Base-by-base conservation (phyloP, 805 yeast species). In the Candida andamanensis region DNA sequence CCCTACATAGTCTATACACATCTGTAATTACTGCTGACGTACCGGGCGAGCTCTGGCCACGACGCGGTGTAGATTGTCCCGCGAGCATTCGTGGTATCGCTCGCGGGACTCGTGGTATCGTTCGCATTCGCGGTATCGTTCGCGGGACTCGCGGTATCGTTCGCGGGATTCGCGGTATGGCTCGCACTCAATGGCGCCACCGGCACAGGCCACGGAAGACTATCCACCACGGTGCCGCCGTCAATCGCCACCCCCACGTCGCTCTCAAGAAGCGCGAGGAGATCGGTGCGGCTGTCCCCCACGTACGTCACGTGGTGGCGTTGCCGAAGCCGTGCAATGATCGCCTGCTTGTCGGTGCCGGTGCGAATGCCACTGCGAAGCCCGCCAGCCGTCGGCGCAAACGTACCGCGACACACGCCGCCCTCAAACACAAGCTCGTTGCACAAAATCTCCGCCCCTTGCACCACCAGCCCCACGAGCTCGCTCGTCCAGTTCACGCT, bases 231-330 rank as follows among this genome's bases (percentile, higher is more conserved):
- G 11, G 49, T 43, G 2, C 58, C 58, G 5, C 63, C 61, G 12
- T 49, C 58, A 30, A 78, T 58, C 1, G 71, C 58, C 4, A 76
- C 50, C 0, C 79, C 81, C 12, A 49, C 41, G 36, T 67, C 67
- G 2, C 74, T 69, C 22, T 58, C 60, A 9, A 72, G 36, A 50
- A 78, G 53, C 1, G 77, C 63, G 21, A 75, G 47, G 3, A 75
- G 52, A 54, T 79, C 86, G 0, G 83, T 77, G 0, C 70, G 46
- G 35, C 83, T 75, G 43, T 79, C 86, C 1, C 86, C 86, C 11
- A 78, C 56, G 44, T 78, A 79, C 15, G 65, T 50, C 1, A 65
- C 30, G 1, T 44, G 41, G 13, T 43, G 50, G 12, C 35, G 15
- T 4, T 32, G 28, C 24, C 16, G 30, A 7, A 56, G 29, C 4